Base-by-base conservation (phyloP, 805 yeast genomes). In the Metschnikowia vanudenii region DNA sequence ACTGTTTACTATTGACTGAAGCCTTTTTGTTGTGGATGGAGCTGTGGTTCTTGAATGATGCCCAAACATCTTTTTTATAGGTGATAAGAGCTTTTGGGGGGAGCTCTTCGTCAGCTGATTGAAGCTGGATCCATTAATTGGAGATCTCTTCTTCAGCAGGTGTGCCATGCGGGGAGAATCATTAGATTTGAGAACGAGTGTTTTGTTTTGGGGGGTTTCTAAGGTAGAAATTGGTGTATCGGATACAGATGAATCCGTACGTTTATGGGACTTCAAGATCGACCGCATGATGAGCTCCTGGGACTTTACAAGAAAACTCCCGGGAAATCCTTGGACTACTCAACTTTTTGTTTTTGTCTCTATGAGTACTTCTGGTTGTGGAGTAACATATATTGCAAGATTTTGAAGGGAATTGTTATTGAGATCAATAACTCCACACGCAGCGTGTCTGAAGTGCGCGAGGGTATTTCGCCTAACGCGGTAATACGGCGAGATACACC, bases 41-140 rank as follows among this genome's bases (percentile, higher is more conserved):
- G 24, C 35, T 5, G 41, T 24, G 13, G 51, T 35, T 38, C 50
- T 60, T 13, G 52, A 24, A 39, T 55, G 58, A 45, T 55, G 53
- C 37, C 56, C 47, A 53, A 57, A 53, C 67, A 69, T 44, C 47
- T 67, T 66, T 50, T 61, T 63, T 14, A 69, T 68, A 1, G 74
- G 74, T 1, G 69, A 62, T 28, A 69, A 54, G 28, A 69, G 55
- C 52, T 69, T 69, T 51, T 69, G 68, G 22, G 74, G 74, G 6
- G 73, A 63, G 44, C 52, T 50, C 35, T 45, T 36, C 10, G 56
- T 18, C 44, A 24, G 48, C 32, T 33, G 49, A 11, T 43, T 47
- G 24, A 34, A 24, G 6, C 45, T 44, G 11, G 44, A n/a, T 10
- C 41, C 42, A 16, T 32, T 32, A 41, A 43, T 50, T 8, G 59